phyloP scores from a whole-genome alignment of 2,329 filamentous ascomycete genomes.

The Exutisphaerella laricina region DNA sequence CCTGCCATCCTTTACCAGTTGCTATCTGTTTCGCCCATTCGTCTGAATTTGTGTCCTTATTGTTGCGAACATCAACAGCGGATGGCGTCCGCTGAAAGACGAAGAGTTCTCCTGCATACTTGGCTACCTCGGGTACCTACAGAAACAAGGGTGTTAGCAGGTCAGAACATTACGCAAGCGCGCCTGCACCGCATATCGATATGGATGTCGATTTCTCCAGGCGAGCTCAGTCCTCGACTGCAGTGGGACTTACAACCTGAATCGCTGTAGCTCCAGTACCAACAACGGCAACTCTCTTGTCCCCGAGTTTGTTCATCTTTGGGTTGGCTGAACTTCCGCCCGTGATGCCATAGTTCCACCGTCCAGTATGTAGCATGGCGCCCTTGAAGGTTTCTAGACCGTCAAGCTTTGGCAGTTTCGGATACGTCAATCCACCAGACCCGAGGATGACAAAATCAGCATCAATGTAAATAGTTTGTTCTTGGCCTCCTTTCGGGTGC shows the following conservation, averaged over 20 bases:
- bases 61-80: slow-evolving; percentile 32
- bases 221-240: slow-evolving; percentile 38
- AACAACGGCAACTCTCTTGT: slow-evolving; percentile 41
- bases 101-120: slow-evolving; percentile 34
- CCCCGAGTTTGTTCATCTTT: slow-evolving; percentile 34
- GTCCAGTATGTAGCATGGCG: slow-evolving; percentile 40
- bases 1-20: slow-evolving; percentile 46
- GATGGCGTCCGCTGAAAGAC: slow-evolving; percentile 41
- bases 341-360: slow-evolving; percentile 42
- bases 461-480: slow-evolving; percentile 25
- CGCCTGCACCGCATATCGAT: too few species aligned
- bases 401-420: slow-evolving; percentile 42
- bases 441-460: slow-evolving; percentile 39
- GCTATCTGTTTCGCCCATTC: slow-evolving; percentile 38
- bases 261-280: slow-evolving; percentile 35
- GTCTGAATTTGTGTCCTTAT: slow-evolving; percentile 39
- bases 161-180: too few species aligned
- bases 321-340: slow-evolving; percentile 34
- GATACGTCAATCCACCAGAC: slow-evolving; percentile 40
- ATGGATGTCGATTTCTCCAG: too few species aligned
- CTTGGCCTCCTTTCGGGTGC: slow-evolving; percentile 26
- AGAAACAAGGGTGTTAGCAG: too few species aligned
- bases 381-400: slow-evolving; percentile 38
- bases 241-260: slow-evolving; percentile 31
- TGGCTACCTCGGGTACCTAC: slow-evolving; percentile 38